Percentiles rank a stretch among this genome's conserved stretches.
Evolutionary conservation across 2,329 filamentous ascomycete genomes (phyloP).

Genomic region (Apiospora phragmitis): DNA sequence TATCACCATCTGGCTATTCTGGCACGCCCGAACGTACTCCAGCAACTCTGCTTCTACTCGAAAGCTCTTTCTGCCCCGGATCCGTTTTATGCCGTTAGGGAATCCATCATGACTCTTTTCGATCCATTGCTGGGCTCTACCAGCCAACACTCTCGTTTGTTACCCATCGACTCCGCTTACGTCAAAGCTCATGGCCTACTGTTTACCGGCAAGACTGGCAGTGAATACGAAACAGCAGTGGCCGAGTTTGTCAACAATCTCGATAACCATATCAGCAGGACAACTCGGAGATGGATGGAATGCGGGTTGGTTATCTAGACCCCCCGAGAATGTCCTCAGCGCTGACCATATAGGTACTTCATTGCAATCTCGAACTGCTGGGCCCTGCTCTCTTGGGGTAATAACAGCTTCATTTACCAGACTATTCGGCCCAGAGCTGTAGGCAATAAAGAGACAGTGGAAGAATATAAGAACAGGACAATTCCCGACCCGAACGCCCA

Average conservation of each 20-base stretch:
- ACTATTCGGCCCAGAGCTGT: slow-evolving; percentile 35
- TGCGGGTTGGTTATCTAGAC: slow-evolving; percentile 31
- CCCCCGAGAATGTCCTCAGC: background rate
- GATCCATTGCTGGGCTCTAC: slow-evolving; percentile 50
- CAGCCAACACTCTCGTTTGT: slow-evolving; percentile 35
- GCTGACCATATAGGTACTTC: slow-evolving; percentile 44
- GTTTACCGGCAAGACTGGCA: slow-evolving; percentile 52
- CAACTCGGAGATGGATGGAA: slow-evolving; percentile 52
- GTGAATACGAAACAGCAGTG: slow-evolving; percentile 47
- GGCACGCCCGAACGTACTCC: slow-evolving; percentile 66
- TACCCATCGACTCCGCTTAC: slow-evolving; percentile 57
- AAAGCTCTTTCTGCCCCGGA: slow-evolving; percentile 69
- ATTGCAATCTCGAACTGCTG: slow-evolving; percentile 59
- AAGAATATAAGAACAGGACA: slow-evolving; percentile 13
- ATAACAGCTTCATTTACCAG: slow-evolving; percentile 44
- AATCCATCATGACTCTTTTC: slow-evolving; percentile 70
- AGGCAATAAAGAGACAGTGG: too few relatives aligned
- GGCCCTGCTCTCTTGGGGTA: slow-evolving; percentile 54
- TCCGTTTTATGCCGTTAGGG: slow-evolving; percentile 65
- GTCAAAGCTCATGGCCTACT: slow-evolving; percentile 65
- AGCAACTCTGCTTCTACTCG: slow-evolving; percentile 72
- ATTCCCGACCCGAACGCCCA: slow-evolving; percentile 22
- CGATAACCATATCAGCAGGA: slow-evolving; percentile 55
- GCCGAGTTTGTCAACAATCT: slow-evolving; percentile 54
- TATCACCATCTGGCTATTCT: slow-evolving; percentile 88